These are phyloP conservation scores for Casuarina equisetifolia DNA, from an alignment of 306 rosid species.

Conservation along the genomic window DNA sequence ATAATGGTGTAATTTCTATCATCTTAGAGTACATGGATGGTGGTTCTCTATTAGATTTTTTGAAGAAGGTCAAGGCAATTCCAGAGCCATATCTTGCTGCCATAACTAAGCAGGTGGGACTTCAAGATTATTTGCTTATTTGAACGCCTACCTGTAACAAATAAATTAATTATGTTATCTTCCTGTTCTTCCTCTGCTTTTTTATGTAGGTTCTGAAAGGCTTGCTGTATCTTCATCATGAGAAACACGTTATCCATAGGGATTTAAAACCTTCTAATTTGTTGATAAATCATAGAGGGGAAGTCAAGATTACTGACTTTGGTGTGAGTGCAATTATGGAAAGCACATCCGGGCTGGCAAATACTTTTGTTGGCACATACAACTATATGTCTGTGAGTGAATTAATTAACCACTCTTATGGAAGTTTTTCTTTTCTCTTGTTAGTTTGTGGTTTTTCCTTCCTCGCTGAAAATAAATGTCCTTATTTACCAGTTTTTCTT, in stretches of 20 bases:
- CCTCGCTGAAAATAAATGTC: not conserved
- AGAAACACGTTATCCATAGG: constrained; percentile 87
- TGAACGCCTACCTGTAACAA: constrained; percentile 5
- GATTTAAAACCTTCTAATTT: constrained; percentile 93
- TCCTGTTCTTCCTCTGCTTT: constrained; percentile 15
- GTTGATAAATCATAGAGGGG: constrained; percentile 87
- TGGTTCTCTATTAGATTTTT: constrained; percentile 86
- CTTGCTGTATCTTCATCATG: constrained; percentile 88
- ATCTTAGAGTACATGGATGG: constrained; percentile 99
- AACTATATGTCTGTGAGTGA: constrained; percentile 98
- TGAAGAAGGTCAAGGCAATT: constrained; percentile 78
- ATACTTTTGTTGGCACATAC: constrained; percentile 89
- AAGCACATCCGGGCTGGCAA: constrained; percentile 90
- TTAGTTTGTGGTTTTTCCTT: not conserved
- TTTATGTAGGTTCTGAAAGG: constrained; percentile 83
- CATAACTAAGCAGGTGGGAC: constrained; percentile 80
- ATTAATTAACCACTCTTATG: not conserved
- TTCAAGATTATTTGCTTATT: constrained; percentile 14
- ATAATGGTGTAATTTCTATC: constrained; percentile 80
- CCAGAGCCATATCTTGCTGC: constrained; percentile 81
- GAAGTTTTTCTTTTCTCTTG: not conserved
- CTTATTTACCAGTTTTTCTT: constrained; percentile 16
- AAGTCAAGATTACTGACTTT: constrained; percentile 96
- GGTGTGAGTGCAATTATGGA: constrained; percentile 97
- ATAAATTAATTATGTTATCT: constrained; percentile 21